Conservation (phyloP, 2,329 filamentous ascomycete species). For the Lachnellula arida region DNA sequence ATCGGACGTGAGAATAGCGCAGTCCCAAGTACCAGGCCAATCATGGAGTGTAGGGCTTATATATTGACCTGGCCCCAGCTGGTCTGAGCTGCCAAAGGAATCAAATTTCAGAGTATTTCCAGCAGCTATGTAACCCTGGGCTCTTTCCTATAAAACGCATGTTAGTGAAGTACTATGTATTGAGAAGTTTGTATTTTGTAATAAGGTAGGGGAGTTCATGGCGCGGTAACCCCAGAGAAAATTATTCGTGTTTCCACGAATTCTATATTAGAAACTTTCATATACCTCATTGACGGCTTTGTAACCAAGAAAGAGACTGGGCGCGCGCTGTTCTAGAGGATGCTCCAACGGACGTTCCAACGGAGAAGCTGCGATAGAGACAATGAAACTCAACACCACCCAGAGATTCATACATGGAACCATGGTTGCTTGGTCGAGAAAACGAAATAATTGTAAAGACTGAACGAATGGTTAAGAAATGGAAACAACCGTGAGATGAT, state of each 20-base stretch:
- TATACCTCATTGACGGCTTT: neutral
- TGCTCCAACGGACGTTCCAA: too few relatives aligned
- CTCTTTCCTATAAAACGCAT: neutral
- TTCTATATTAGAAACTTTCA: neutral
- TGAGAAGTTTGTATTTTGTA: neutral
- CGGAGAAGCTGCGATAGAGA: constrained; percentile 1
- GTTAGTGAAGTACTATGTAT: neutral
- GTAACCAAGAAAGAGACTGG: neutral
- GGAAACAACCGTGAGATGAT: neutral
- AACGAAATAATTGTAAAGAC: neutral
- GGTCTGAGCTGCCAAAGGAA: neutral
- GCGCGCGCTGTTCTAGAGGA: neutral
- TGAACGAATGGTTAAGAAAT: neutral
- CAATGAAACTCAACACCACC: neutral
- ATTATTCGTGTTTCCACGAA: neutral
- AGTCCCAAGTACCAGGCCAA: neutral
- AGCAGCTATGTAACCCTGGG: neutral
- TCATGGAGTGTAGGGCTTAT: neutral
- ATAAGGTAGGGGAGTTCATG: too few relatives aligned
- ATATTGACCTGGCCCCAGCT: neutral
- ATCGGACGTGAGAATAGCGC: neutral
- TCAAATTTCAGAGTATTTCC: neutral
- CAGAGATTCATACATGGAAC: neutral
- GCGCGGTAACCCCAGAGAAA: neutral
- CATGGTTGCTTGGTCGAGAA: neutral